A percentile compares a stretch with the other conserved stretches of the same genome.
phyloP scores from a whole-genome alignment of 2,329 filamentous ascomycete genomes.

The Canariomyces notabilis region DNA sequence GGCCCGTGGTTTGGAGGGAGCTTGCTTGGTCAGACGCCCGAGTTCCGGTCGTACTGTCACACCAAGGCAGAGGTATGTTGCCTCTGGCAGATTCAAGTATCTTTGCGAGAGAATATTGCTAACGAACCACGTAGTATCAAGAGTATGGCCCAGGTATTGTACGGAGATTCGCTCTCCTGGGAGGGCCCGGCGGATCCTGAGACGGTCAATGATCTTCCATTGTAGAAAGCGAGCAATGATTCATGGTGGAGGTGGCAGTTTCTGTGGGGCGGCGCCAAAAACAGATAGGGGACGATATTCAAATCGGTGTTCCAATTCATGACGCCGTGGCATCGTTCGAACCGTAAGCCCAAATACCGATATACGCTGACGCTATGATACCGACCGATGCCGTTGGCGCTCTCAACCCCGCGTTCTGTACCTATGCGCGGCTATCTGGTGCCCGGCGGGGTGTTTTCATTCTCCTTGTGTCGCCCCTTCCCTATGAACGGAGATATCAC shows the following conservation, averaged over 20 bases:
- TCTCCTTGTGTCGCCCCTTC: no score
- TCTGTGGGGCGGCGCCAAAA: slow-evolving; percentile 18
- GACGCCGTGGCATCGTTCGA: neutral
- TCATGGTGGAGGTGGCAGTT: slow-evolving; percentile 16
- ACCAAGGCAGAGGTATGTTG: slow-evolving; percentile 67
- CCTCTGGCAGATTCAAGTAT: neutral
- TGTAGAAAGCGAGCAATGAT: slow-evolving; percentile 20
- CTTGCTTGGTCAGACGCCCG: slow-evolving; percentile 91
- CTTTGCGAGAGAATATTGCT: slow-evolving; percentile 4
- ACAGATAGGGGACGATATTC: slow-evolving; percentile 20
- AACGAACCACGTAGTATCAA: slow-evolving; percentile 61
- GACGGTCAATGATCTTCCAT: slow-evolving; percentile 4
- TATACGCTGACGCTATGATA: no score
- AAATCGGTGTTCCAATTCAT: slow-evolving; percentile 2
- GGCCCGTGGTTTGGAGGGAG: slow-evolving; percentile 98
- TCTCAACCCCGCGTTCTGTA: no score
- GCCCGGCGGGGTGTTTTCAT: no score
- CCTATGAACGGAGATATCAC: no score
- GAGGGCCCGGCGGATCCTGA: slow-evolving; percentile 80
- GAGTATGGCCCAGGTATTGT: slow-evolving; percentile 96
- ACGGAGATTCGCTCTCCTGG: slow-evolving; percentile 85
- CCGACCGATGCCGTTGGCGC: no score
- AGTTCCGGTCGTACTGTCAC: slow-evolving; percentile 98
- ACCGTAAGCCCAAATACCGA: no score
- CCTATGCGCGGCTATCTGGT: no score